phyloP scores from a whole-genome alignment of 2,329 filamentous ascomycete species.

The Aspergillus texensis region DNA sequence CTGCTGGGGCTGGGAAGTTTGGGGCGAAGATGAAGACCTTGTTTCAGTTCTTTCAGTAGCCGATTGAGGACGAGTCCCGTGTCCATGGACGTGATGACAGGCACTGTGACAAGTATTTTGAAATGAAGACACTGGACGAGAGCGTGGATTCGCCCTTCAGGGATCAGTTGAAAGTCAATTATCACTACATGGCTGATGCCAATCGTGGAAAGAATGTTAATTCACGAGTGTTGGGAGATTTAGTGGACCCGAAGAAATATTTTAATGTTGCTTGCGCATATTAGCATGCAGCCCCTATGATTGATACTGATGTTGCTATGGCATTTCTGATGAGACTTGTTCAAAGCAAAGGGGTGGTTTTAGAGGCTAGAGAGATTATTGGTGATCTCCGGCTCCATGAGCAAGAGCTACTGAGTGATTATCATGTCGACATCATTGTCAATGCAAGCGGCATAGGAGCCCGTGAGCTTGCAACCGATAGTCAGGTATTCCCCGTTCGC shows the following conservation, averaged over 20 bases:
- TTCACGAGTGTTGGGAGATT: neutral
- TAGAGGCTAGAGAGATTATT: neutral
- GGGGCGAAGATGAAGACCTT: slow-evolving; percentile 3
- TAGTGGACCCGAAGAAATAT: neutral
- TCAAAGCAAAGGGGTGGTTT: neutral
- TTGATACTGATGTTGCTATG: slow-evolving; percentile 1
- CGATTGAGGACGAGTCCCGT: neutral
- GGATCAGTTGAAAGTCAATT: neutral
- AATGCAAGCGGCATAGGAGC: slow-evolving; percentile 3
- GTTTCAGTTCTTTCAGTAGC: slow-evolving; percentile 1
- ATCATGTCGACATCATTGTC: neutral
- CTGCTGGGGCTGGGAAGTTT: neutral
- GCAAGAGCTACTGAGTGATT: neutral
- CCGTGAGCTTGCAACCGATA: neutral
- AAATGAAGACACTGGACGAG: neutral
- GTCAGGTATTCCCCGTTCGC: neutral
- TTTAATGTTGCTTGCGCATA: neutral
- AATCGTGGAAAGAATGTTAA: neutral
- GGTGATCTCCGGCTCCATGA: neutral
- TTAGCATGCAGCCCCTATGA: neutral
- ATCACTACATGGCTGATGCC: neutral
- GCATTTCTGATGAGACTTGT: neutral
- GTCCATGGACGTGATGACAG: neutral
- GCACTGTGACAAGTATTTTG: neutral
- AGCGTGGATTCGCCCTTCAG: neutral